Base-by-base conservation (phyloP, 345 rosid species). In the Arabis alpina region DNA sequence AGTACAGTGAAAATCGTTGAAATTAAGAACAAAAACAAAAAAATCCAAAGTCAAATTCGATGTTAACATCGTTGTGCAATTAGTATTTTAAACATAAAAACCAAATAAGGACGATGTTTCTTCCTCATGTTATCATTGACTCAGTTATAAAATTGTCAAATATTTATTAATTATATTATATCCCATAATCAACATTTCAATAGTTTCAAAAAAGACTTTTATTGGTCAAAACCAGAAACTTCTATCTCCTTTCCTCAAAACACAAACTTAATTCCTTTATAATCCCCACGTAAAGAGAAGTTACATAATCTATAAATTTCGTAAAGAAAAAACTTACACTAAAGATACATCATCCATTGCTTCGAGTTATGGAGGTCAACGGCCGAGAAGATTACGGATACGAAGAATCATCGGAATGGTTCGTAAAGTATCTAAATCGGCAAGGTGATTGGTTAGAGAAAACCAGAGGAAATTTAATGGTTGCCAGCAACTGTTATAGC, bases 361-460 rank as follows among this genome's bases (percentile, higher is more conserved):
- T 47, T 64, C 5, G 7, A 45, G 52, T 51, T 24, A 74, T 74
- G 77, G 77, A 66, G 0, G 48, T 34, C 28, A 61, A 47, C 19
- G 23, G 69, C 39, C 39, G 23, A 68, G 68, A 68, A 51, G 40
- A 30, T 42, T 23, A 39, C 2, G 63, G 25, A 60, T 3, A 59
- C 10, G 73, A 61, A 27, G 78, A 61, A 40, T 16, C 78, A 51
- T 61, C 70, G 1, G 40, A 61, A 2, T 68, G 78, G 78, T 75
- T 75, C 11, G 74, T 48, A 2, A 61, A 45, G 23, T 75, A 75
- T 25, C 9, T 75, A 37, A 68, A 75, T 0, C 78, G 70, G 3
- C 74, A 75, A 75, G 69, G 80, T 1, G 77, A 77, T 54, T 77
- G 76, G 77, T 53, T 77, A 65, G 77, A 77, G 12, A 72, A 77